Evolutionary conservation across 129 eudicot species (phyloP).

Genomic region (Glebionis coronaria): DNA sequence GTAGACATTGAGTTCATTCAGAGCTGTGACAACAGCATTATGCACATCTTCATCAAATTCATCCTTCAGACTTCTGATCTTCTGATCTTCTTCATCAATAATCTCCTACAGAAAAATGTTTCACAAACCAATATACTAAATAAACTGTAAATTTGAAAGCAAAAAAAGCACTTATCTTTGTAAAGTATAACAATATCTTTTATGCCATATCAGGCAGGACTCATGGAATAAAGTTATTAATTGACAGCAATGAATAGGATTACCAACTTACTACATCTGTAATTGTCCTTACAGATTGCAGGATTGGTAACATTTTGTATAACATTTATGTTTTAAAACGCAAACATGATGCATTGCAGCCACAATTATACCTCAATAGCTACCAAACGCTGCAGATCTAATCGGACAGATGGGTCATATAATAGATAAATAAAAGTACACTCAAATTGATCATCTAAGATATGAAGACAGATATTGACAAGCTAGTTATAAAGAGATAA

Average conservation of each 20-base stretch:
- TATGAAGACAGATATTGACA: too few species aligned
- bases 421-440: too few species aligned
- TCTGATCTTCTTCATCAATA: conserved; percentile 41
- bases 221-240: too few species aligned
- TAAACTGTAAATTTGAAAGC: neutral
- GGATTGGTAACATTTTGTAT: neutral
- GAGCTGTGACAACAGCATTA: conserved; percentile 37
- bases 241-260: too few species aligned
- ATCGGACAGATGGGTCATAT: too few species aligned
- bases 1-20: conserved; percentile 38
- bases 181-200: neutral
- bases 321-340: neutral
- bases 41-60: conserved; percentile 23
- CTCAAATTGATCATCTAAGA: too few species aligned
- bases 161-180: neutral
- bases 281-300: neutral
- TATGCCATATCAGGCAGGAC: too few species aligned
- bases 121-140: neutral
- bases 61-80: conserved; percentile 23
- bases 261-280: neutral
- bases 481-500: too few species aligned
- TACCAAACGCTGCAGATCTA: neutral
- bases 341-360: neutral
- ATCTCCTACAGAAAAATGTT: conserved; percentile 31
- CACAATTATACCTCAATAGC: neutral